Evolutionary conservation across 1,284 basidiomycete species (phyloP).

Genomic region (Tilletia indica): DNA sequence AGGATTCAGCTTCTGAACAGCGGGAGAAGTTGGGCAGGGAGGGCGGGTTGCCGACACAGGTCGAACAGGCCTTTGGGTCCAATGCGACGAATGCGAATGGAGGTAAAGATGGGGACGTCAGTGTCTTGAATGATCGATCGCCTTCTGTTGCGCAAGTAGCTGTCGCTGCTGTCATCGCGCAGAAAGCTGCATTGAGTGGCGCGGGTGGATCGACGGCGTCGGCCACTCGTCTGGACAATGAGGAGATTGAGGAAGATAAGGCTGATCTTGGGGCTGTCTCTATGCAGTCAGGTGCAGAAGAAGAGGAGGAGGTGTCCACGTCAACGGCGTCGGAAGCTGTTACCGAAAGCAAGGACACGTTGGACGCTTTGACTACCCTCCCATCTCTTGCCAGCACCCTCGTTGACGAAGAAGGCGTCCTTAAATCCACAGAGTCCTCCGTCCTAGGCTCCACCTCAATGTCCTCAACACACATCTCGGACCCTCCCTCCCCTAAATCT

Average conservation of each 20-base stretch:
- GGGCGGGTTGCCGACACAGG: too few species aligned
- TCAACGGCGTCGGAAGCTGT: too few species aligned
- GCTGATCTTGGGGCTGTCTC: slow-evolving; percentile 8
- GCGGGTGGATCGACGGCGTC: not conserved
- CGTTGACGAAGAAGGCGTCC: slow-evolving; percentile 9
- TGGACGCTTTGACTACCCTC: not conserved
- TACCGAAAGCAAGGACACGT: too few species aligned
- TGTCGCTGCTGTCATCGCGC: not conserved
- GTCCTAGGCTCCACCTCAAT: not conserved
- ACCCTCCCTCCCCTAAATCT: too few species aligned
- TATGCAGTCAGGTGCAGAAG: not conserved
- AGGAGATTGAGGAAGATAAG: slow-evolving; percentile 1
- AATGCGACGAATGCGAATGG: too few species aligned
- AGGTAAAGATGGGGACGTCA: too few species aligned
- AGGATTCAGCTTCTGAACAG: too few species aligned
- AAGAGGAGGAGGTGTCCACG: too few species aligned
- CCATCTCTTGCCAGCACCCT: slow-evolving; percentile 4
- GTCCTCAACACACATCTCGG: too few species aligned
- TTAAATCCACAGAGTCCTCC: not conserved
- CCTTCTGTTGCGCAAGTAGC: not conserved
- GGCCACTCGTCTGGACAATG: not conserved
- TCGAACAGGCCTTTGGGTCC: too few species aligned
- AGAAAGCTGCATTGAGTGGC: not conserved
- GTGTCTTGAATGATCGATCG: too few species aligned
- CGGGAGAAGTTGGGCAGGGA: too few species aligned